Conservation (phyloP, 1,284 basidiomycete genomes). For the Sanghuangporus baumii region DNA sequence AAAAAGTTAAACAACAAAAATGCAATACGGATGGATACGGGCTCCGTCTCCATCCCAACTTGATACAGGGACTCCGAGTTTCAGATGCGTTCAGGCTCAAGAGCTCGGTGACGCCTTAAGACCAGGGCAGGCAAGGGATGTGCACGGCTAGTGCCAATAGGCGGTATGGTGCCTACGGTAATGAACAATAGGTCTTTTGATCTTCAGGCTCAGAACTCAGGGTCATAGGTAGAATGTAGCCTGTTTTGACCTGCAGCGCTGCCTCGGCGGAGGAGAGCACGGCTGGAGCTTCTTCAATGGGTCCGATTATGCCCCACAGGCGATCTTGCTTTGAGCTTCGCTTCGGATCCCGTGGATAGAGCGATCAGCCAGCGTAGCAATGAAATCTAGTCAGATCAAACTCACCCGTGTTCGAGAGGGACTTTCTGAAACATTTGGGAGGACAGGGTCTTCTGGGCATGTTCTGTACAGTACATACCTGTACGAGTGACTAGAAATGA, state of each 20-base stretch:
- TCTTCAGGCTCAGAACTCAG: neutral
- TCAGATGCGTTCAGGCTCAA: neutral
- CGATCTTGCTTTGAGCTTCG: neutral
- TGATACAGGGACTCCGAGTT: neutral
- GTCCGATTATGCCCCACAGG: neutral
- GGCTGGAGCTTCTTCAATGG: neutral
- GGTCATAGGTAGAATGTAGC: neutral
- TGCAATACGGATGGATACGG: conserved; percentile 1
- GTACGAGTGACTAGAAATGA: neutral
- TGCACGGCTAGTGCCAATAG: neutral
- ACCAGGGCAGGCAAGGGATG: neutral
- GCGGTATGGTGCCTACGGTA: too few relatives aligned
- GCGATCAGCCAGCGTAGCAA: neutral
- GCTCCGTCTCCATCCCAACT: neutral
- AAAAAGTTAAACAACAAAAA: too few relatives aligned
- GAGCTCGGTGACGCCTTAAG: neutral
- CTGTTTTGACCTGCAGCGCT: neutral
- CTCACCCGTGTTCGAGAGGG: conserved; percentile 2
- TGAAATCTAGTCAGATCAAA: neutral
- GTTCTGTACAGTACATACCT: too few relatives aligned
- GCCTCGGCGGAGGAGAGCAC: neutral
- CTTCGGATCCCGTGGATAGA: neutral
- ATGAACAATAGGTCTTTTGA: neutral
- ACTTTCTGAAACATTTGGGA: neutral
- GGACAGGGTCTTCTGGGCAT: neutral